Base-by-base conservation (phyloP, 805 yeast species). In the Ogataea trehalophila region DNA sequence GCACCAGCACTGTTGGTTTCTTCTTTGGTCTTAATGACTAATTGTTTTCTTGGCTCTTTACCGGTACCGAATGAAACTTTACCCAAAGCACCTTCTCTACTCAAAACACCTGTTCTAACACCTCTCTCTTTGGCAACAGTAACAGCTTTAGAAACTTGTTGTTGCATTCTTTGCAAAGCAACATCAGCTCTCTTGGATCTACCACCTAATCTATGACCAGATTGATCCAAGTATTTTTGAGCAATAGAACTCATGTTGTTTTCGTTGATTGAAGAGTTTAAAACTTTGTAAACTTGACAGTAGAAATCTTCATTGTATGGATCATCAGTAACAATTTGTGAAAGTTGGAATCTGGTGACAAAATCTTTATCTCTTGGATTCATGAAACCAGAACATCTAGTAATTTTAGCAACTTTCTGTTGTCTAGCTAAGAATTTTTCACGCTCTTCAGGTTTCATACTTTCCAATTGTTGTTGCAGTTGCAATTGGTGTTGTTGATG, bases 261-360 rank as follows among this genome's bases (percentile, higher is more conserved):
- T 37, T 73, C 74, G 56, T 77, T 79, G 52, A 77, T 79, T 3
- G 81, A 74, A 29, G 73, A 71, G 60, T 84, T 83, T 53, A 87
- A 73, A 54, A 85, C 80, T 59, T 91, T 86, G 69, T 81, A 87
- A 38, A 94, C 97, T 68, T 94, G 98, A 61, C 85, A 88, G 64
- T 94, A 94, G 62, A 92, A 94, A 71, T 94, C 99, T 68, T 94
- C 99, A 61, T 87, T 89, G 67, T 87, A 88, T 14, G 99, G 99
- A 68, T 94, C 98, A 47, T 91, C 97, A 11, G 97, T 87, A 43
- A 94, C 97, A 68, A 94, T 86, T 66, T 91, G 97, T 43, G 96
- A 89, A 53, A 94, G 76, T 69, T 94, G 99, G 62, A 91, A 84
- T 64, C 97, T 79, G 39, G 97, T 89, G 43, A 94, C 92, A 62